phyloP scores from a whole-genome alignment of 768 basidiomycete species.

The Rhodosporidiobolus sp. region DNA sequence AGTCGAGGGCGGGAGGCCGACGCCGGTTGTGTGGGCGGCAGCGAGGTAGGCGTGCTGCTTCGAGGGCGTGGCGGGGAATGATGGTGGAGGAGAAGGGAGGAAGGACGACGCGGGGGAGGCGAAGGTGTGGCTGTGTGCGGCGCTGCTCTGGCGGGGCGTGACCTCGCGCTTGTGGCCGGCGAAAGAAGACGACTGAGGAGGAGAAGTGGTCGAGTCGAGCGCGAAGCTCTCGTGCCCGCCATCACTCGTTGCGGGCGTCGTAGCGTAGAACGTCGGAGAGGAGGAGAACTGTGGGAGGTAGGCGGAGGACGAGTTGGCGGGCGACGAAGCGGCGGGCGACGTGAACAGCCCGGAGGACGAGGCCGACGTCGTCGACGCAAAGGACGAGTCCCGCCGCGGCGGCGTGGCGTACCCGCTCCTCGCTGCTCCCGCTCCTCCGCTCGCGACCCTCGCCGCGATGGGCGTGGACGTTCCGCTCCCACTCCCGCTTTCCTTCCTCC shows the following conservation, averaged over 20 bases:
- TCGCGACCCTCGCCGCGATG: background rate
- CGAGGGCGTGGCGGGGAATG: background rate
- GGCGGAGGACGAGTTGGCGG: too few species aligned
- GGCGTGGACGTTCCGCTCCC: background rate
- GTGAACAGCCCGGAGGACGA: too few species aligned
- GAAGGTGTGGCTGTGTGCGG: background rate
- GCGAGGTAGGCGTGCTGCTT: background rate
- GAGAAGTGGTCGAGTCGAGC: background rate
- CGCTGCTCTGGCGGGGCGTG: background rate
- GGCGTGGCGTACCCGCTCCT: background rate
- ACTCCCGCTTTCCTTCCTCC: too few species aligned
- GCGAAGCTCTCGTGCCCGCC: background rate
- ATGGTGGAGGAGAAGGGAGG: background rate
- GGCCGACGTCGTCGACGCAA: background rate
- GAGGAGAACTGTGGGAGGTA: background rate
- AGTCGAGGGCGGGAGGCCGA: conserved; percentile 8
- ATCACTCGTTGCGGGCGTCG: conserved; percentile 1
- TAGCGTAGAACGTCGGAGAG: background rate
- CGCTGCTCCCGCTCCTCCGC: background rate
- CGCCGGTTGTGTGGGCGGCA: background rate
- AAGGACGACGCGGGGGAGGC: background rate
- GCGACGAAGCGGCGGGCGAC: background rate
- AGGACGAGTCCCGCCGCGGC: background rate
- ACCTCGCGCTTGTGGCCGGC: background rate
- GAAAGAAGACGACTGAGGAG: background rate